A percentile compares a stretch with the other conserved stretches of the same genome.
These are phyloP conservation scores for Aphanoascus verrucosus DNA, from an alignment of 2,329 filamentous ascomycete species.

Conservation along the genomic window DNA sequence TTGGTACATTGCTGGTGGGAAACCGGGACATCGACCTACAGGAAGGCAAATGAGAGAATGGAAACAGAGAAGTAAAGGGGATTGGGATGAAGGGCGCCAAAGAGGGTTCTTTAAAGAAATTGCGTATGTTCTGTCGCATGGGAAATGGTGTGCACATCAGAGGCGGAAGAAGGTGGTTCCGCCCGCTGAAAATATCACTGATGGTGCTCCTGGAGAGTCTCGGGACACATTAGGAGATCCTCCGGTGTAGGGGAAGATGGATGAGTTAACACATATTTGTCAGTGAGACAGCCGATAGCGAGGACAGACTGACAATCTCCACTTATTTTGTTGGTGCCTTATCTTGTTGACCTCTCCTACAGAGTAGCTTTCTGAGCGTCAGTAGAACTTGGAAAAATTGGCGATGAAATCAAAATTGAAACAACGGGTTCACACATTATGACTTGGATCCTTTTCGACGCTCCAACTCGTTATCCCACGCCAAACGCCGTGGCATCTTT, in stretches of 20 bases:
- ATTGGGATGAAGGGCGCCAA: constrained; percentile 12
- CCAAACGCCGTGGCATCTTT: constrained; percentile 5
- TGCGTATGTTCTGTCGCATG: constrained; percentile 12
- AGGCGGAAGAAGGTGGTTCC: constrained; percentile 18
- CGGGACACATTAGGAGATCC: not conserved
- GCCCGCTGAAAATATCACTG: not conserved
- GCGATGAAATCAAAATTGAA: too few species aligned
- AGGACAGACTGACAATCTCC: too few species aligned
- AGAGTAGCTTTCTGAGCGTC: too few species aligned
- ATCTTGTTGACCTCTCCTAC: too few species aligned
- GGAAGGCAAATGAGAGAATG: constrained; percentile 11
- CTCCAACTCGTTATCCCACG: not conserved
- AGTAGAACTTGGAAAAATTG: too few species aligned
- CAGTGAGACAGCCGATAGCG: not conserved
- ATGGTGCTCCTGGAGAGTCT: not conserved
- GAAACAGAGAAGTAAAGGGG: constrained; percentile 11
- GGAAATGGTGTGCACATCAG: constrained; percentile 14
- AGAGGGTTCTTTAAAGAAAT: constrained; percentile 13
- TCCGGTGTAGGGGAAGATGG: not conserved
- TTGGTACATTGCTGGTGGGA: constrained; percentile 13
- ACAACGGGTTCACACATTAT: constrained; percentile 9
- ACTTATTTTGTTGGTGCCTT: too few species aligned
- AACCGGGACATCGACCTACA: constrained; percentile 5
- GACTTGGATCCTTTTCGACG: constrained; percentile 7
- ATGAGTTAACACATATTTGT: not conserved